Base-by-base conservation (phyloP, 2,329 filamentous ascomycete species). In the Claviceps cyperi region DNA sequence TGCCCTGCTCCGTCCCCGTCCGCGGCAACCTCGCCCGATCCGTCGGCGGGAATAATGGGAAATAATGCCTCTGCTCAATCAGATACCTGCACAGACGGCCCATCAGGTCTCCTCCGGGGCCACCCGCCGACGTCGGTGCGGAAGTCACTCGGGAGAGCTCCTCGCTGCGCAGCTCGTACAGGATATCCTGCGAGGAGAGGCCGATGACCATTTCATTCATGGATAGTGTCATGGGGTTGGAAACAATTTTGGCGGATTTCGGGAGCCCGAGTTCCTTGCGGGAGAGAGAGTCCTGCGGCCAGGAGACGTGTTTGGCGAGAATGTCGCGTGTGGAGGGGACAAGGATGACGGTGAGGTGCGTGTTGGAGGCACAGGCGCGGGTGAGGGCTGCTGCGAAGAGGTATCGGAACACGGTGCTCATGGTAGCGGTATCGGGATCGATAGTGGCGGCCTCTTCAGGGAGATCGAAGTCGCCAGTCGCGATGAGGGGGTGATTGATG, bases 31-130 rank as follows among this genome's bases (percentile, higher is more conserved):
- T 78, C 51, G 78, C 74, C 46, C 89, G 75, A 47, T 84, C 80
- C 13, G 81, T 76, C 0, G 91, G 82, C 5, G 92, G 92, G 61
- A 90, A 96, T 1, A 97, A 68, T 0, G 92, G 92, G 59, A 88
- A 88, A 66, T 90, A 97, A 61, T 92, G 89, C 6, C 90, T 74
- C 68, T 97, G 92, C 66, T 95, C 85, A 51, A 98, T 78, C 17
- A 98, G 66, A 57, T 92, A 83, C 19, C 81, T 76, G 5, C 84
- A 80, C 45, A 90, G 67, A n/a, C 91, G 71, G 15, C 81, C 79
- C 59, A 91, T 72, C 24, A 86, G 59, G 56, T 86, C 80, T n/a
- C 58, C 58, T 1, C 55, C 56, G 11, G 58, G 58, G 50, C 52
- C 39, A 4, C 9, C 19, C 39, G 19, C 39, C 13, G 19, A 19